Evolutionary conservation across 371 early-diverging fungal genomes (phyloP).

Genomic region (Mortierella sp.): DNA sequence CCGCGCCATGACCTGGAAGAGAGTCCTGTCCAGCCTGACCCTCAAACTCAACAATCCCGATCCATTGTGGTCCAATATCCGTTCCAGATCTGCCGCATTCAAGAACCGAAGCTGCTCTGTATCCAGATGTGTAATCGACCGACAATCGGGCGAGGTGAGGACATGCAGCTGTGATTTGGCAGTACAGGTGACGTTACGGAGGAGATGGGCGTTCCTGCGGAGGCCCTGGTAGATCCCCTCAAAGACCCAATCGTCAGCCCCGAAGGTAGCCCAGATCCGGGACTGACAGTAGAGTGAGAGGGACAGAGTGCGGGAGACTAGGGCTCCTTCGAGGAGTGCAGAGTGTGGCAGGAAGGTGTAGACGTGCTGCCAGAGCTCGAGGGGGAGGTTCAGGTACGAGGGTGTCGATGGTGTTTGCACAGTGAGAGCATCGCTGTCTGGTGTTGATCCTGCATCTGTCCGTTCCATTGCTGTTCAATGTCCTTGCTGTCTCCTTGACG

Average conservation of each 20-base stretch:
- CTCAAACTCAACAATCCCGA: slow-evolving; percentile 14
- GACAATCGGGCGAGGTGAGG: slow-evolving; percentile 13
- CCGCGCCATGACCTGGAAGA: slow-evolving; percentile 16
- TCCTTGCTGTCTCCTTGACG: too few species aligned
- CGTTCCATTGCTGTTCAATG: neutral
- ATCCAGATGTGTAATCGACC: slow-evolving; percentile 33
- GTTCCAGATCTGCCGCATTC: slow-evolving; percentile 23
- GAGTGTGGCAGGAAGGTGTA: slow-evolving; percentile 24
- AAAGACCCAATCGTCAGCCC: slow-evolving; percentile 36
- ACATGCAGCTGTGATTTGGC: slow-evolving; percentile 16
- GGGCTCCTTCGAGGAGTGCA: slow-evolving; percentile 29
- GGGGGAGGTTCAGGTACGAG: slow-evolving; percentile 21
- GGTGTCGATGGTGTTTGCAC: neutral
- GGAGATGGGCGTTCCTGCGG: slow-evolving; percentile 13
- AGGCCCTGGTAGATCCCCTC: slow-evolving; percentile 31
- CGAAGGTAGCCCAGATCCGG: slow-evolving; percentile 33
- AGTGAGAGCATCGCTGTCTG: neutral
- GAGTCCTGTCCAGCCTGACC: slow-evolving; percentile 26
- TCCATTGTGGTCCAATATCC: slow-evolving; percentile 24
- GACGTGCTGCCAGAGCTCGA: slow-evolving; percentile 33
- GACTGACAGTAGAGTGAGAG: slow-evolving; percentile 39
- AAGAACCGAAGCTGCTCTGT: slow-evolving; percentile 32
- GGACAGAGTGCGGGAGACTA: slow-evolving; percentile 20
- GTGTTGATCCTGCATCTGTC: neutral
- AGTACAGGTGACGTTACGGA: slow-evolving; percentile 25